Evolutionary conservation across 208 protist species (phyloP), one percentile per base, ranked within the genome.

Genomic region (Crithidia expoeki): DNA sequence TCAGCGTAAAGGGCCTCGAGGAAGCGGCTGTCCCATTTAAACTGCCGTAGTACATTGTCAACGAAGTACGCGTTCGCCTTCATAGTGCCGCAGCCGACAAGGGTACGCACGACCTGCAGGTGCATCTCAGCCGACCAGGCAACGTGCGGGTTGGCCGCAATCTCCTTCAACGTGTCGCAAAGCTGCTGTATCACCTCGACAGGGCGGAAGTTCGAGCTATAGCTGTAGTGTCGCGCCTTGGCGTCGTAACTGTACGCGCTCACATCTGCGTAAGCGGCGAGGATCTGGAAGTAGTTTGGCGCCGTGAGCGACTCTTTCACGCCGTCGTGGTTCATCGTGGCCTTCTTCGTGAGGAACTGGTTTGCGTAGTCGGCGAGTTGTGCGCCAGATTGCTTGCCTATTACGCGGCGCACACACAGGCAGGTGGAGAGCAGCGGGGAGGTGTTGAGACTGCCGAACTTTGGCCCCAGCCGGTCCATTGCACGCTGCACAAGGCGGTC

Each of bases 61-160:
- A 97, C 88, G 82, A 97, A 97, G 77, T 97, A 96, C 30, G 83
- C 80, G 71, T 96, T 94, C 25, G 88, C 89, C 72, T 92, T 86
- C 90, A 95, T 95, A 0, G 93, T 97, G 38, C 90, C 88, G 76
- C 87, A 95, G 42, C 80, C 80, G 17, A 95, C 90, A 50, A 96
- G 68, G 0, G 84, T 85, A 47, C 60, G 73, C 14, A 97, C 81
- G 17, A 97, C 86, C 57, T 90, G 84, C 46, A 93, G 68, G 72
- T 97, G 93, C 88, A 93, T 94, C 63, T 94, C 90, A 25, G 85
- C 84, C 33, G 92, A 89, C 89, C 92, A 96, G 30, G 86, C 52
- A 46, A 96, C 74, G 65, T 92, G 84, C 59, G 68, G 75, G 59
- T 94, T 96, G 40, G 56, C 68, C 19, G 81, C 52, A 55, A 96